Evolutionary conservation across 2,329 filamentous ascomycete genomes (phyloP).

Genomic region (Myriosclerotinia curreyana): DNA sequence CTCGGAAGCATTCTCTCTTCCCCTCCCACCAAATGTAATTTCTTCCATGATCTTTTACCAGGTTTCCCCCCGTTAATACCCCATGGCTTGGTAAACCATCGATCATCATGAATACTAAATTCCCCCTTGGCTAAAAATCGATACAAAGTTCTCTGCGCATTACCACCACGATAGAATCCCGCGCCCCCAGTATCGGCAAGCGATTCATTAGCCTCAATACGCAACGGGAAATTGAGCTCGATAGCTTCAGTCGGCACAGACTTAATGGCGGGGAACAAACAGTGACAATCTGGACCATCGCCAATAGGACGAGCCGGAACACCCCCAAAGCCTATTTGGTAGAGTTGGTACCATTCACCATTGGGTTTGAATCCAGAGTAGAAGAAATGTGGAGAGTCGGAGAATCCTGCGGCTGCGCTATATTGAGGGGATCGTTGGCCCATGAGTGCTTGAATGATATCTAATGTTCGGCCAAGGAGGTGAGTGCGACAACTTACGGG

Average conservation of each 20-base stretch:
- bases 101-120: slow-evolving; percentile 18
- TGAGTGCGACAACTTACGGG: slow-evolving; percentile 8
- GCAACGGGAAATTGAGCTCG: slow-evolving; percentile 15
- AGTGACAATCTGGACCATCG: slow-evolving; percentile 15
- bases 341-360: slow-evolving; percentile 16
- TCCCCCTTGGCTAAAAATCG: slow-evolving; percentile 11
- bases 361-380: slow-evolving; percentile 15
- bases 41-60: slow-evolving; percentile 14
- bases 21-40: background rate
- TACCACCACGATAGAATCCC: slow-evolving; percentile 13
- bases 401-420: slow-evolving; percentile 10
- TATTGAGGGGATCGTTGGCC: slow-evolving; percentile 14
- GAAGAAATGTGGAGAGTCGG: slow-evolving; percentile 15
- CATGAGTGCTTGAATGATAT: slow-evolving; percentile 15
- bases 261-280: slow-evolving; percentile 15
- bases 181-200: slow-evolving; percentile 15
- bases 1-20: slow-evolving; percentile 6
- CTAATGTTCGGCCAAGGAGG: background rate
- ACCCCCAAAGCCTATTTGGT: slow-evolving; percentile 17
- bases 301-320: slow-evolving; percentile 15
- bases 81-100: slow-evolving; percentile 20
- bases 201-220: slow-evolving; percentile 19
- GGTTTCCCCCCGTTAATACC: slow-evolving; percentile 7
- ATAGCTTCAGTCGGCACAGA: slow-evolving; percentile 17
- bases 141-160: slow-evolving; percentile 14